A percentile compares a stretch with the other conserved stretches of the same genome.
phyloP scores from a whole-genome alignment of 73 alveolate genomes.

The Tetrahymena elliotti region DNA sequence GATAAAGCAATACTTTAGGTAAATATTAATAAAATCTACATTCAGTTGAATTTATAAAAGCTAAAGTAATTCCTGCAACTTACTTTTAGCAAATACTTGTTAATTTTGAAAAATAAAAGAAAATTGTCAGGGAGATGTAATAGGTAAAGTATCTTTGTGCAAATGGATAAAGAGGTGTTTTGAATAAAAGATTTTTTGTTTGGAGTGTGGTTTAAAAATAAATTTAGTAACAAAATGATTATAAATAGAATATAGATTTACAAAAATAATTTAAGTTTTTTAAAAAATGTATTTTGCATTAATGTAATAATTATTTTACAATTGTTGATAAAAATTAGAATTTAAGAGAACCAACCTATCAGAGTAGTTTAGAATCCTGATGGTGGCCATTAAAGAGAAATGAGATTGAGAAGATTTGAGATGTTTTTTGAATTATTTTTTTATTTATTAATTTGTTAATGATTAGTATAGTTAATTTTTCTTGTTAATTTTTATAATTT shows the following conservation, averaged over 20 bases:
- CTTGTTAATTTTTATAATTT: background rate
- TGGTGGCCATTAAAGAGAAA: background rate
- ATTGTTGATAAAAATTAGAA: background rate
- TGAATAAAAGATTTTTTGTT: background rate
- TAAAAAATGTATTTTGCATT: background rate
- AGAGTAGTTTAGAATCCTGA: background rate
- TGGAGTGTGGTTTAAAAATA: background rate
- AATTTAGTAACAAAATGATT: background rate
- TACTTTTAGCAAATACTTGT: background rate
- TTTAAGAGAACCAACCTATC: background rate
- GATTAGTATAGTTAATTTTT: background rate
- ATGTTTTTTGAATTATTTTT: background rate
- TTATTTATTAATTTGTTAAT: background rate
- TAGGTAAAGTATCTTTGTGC: background rate
- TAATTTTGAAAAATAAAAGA: background rate
- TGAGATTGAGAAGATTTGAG: background rate
- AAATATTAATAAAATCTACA: background rate
- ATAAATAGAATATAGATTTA: background rate
- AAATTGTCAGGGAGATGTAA: background rate
- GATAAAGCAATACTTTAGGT: no score
- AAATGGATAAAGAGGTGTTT: no score
- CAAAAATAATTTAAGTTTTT: background rate
- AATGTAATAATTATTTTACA: background rate
- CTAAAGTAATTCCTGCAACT: background rate
- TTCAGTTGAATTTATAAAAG: background rate